phyloP scores from a whole-genome alignment of 306 rosid genomes.

The Quercus dentata region DNA sequence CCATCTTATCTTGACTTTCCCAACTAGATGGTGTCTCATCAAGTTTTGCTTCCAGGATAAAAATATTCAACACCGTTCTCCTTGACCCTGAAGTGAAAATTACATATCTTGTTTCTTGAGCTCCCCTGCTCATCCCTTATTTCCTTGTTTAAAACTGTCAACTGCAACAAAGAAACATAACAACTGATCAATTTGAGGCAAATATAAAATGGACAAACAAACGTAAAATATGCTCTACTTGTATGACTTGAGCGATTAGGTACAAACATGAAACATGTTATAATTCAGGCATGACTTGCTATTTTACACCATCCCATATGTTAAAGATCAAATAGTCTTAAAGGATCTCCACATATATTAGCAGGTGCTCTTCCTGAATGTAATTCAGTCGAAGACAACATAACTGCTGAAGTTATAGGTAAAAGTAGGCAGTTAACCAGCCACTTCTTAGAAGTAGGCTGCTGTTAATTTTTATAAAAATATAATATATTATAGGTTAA shows the following conservation, averaged over 20 bases:
- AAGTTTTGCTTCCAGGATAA: constrained; percentile 73
- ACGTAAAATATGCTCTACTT: not conserved
- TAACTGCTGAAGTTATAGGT: not conserved
- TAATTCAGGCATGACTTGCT: not conserved
- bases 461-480: not conserved
- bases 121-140: constrained; percentile 34
- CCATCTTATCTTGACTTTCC: too few species aligned
- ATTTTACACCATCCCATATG: not conserved
- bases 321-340: not conserved
- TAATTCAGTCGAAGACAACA: not conserved
- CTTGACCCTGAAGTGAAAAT: constrained; percentile 76
- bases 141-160: constrained; percentile 53
- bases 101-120: constrained; percentile 37
- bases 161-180: constrained; percentile 27
- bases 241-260: not conserved
- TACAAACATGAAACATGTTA: not conserved
- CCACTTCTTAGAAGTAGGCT: not conserved
- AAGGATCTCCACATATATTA: not conserved
- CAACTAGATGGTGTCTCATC: constrained; percentile 7
- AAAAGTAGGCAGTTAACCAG: not conserved
- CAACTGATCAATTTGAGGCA: not conserved
- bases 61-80: constrained; percentile 73
- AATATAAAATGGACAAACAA: not conserved
- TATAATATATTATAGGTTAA: not conserved
- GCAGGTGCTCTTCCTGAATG: not conserved